Conservation (phyloP, 306 rosid genomes). For the Pyrus communis region DNA sequence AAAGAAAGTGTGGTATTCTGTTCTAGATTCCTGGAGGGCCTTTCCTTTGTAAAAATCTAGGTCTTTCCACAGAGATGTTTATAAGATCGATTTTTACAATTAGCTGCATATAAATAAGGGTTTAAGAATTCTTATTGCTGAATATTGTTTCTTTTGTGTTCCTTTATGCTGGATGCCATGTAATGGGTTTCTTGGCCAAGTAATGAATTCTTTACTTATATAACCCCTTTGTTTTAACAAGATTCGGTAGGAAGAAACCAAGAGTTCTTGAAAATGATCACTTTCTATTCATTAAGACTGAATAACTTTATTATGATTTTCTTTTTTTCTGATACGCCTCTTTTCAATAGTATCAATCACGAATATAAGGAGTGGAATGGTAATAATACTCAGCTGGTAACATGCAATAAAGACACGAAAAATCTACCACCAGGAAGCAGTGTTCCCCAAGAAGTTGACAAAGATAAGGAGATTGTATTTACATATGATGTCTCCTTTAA, state of each 20-base stretch:
- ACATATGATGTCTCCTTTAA: constrained; percentile 92
- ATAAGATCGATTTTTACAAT: neutral
- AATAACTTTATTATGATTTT: neutral
- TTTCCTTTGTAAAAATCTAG: neutral
- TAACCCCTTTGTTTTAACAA: neutral
- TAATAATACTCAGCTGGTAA: constrained; percentile 68
- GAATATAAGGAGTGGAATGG: constrained; percentile 78
- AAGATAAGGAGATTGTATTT: constrained; percentile 67
- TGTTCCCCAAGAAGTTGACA: constrained; percentile 90
- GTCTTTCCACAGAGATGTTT: neutral
- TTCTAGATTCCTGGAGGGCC: neutral
- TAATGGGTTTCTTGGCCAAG: neutral
- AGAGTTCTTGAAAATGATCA: neutral
- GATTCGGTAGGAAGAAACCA: neutral
- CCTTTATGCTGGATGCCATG: neutral
- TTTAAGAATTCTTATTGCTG: neutral
- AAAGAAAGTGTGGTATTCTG: neutral
- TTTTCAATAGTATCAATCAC: constrained; percentile 66
- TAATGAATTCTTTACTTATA: neutral
- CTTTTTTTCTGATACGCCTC: neutral
- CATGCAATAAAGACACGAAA: constrained; percentile 92
- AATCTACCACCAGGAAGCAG: constrained; percentile 74
- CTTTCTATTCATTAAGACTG: constrained; percentile 6
- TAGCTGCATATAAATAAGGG: neutral
- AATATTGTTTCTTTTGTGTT: neutral